Percentiles rank a stretch among this genome's conserved stretches.
Conservation (phyloP, 495 filamentous ascomycete species). For the Hypomontagnella monticulosa region DNA sequence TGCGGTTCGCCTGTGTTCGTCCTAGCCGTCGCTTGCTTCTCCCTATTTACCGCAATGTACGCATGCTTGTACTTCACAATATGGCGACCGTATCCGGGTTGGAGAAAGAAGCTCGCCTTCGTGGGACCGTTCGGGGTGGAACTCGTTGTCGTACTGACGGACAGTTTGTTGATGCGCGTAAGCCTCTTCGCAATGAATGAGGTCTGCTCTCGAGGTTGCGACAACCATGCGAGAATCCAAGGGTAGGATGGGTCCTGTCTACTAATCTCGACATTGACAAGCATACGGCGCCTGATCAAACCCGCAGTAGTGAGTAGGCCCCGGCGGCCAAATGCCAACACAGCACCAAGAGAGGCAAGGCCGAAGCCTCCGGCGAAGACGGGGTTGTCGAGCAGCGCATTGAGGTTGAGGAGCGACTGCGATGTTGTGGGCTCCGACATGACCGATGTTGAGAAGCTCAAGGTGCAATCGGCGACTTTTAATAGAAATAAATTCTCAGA, state of each 20-base stretch:
- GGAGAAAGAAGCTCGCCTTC: constrained; percentile 82
- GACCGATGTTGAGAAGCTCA: constrained; percentile 32
- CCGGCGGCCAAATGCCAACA: constrained; percentile 76
- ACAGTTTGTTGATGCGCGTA: constrained; percentile 61
- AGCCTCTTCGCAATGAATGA: constrained; percentile 58
- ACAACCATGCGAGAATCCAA: constrained; percentile 96
- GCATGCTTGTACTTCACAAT: constrained; percentile 82
- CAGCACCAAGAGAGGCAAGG: constrained; percentile 85
- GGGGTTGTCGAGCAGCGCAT: constrained; percentile 64
- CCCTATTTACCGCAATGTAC: constrained; percentile 84
- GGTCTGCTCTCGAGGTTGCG: constrained; percentile 71
- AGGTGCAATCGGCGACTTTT: constrained; percentile 12
- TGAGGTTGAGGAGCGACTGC: constrained; percentile 52
- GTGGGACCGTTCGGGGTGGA: constrained; percentile 71
- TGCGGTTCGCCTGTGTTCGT: constrained; percentile 85
- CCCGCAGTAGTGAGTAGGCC: constrained; percentile 72
- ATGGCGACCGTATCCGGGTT: constrained; percentile 89
- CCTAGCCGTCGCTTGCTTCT: constrained; percentile 77
- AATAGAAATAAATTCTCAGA: background rate
- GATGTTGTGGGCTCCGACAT: constrained; percentile 42
- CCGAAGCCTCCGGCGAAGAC: constrained; percentile 75
- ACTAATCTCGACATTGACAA: constrained; percentile 94
- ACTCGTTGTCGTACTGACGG: constrained; percentile 62
- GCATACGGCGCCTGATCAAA: constrained; percentile 82
- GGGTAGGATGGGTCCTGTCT: constrained; percentile 91